Conservation (phyloP, 768 basidiomycete species). For the Psilocybe cubensis region DNA sequence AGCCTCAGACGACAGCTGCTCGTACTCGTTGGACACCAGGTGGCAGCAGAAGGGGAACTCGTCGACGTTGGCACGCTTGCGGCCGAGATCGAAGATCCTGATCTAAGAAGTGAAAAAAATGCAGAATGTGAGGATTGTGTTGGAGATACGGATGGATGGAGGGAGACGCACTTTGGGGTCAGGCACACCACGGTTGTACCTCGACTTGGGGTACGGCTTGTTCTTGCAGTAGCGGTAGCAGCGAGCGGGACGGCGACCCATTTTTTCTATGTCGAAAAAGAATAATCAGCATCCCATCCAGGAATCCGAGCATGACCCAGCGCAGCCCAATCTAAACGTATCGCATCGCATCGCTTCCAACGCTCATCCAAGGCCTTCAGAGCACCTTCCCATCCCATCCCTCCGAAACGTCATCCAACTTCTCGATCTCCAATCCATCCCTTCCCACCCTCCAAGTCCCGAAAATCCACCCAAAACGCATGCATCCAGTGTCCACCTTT, state of each 20-base stretch:
- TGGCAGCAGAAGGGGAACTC: conserved; percentile 98
- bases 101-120: conserved; percentile 56
- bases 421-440: conserved; percentile 13
- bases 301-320: neutral
- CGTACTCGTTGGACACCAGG: conserved; percentile 97
- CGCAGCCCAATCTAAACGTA: too few relatives aligned
- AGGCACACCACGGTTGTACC: conserved; percentile 99
- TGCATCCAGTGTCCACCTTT: too few relatives aligned
- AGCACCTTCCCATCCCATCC: neutral
- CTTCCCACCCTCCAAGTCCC: conserved; percentile 13
- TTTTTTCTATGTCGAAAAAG: conserved; percentile 40
- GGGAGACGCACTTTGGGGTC: conserved; percentile 76
- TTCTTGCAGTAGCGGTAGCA: conserved; percentile 99
- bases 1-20: conserved; percentile 94
- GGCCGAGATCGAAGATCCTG: conserved; percentile 93
- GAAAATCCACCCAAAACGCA: conserved; percentile 2
- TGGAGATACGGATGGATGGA: neutral
- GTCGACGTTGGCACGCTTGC: conserved; percentile 95
- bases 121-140: neutral
- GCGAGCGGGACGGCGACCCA: conserved; percentile 98
- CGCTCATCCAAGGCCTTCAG: neutral
- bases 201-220: conserved; percentile 95
- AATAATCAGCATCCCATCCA: conserved; percentile 9
- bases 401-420: conserved; percentile 21
- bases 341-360: too few relatives aligned